phyloP scores from a whole-genome alignment of 75 land plant species.

The Pinus albicaulis region DNA sequence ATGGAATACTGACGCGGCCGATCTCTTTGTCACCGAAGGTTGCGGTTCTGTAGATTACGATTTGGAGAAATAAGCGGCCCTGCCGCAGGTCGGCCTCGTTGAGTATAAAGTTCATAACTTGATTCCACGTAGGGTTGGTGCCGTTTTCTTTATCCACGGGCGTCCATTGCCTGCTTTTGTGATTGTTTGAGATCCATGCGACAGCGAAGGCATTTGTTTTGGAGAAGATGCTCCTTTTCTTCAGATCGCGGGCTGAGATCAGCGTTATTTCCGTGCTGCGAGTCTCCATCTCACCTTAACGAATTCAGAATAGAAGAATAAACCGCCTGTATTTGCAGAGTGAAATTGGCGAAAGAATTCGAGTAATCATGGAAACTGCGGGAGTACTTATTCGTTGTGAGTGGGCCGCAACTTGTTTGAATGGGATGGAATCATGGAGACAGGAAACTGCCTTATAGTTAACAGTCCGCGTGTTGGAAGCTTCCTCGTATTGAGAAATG shows the following conservation, averaged over 20 bases:
- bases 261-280: slow-evolving; percentile 41
- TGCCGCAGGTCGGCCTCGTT: slow-evolving; percentile 15
- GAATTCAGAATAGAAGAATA: too few species aligned
- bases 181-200: slow-evolving; percentile 31
- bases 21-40: slow-evolving; percentile 45
- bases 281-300: slow-evolving; percentile 28
- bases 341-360: too few species aligned
- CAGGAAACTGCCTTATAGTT: too few species aligned
- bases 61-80: slow-evolving; percentile 1
- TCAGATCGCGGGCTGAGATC: slow-evolving; percentile 57
- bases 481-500: too few species aligned
- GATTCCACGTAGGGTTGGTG: slow-evolving; percentile 48
- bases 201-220: slow-evolving; percentile 58
- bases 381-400: too few species aligned
- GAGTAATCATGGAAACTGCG: too few species aligned
- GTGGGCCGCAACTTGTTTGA: too few species aligned
- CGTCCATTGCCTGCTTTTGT: slow-evolving; percentile 18
- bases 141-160: slow-evolving; percentile 36
- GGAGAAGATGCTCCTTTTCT: slow-evolving; percentile 40
- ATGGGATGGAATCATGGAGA: too few species aligned
- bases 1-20: slow-evolving; percentile 39
- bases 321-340: too few species aligned
- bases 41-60: slow-evolving; percentile 15
- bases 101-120: slow-evolving; percentile 24
- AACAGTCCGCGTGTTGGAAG: too few species aligned